Evolutionary conservation across 2,329 filamentous ascomycete species (phyloP).

Genomic region (Sporothrix euskadiensis): DNA sequence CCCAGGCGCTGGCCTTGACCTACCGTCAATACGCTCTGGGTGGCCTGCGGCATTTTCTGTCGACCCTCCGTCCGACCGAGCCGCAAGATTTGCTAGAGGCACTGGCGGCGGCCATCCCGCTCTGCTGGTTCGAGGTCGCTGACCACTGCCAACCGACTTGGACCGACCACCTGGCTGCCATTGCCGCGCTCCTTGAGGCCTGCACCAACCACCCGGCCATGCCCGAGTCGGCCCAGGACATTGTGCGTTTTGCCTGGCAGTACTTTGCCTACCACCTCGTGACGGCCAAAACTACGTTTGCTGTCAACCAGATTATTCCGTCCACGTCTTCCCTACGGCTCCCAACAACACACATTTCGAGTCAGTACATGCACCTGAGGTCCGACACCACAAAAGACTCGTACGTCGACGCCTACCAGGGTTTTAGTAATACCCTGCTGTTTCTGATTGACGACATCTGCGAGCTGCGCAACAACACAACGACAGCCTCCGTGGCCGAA

Average conservation of each 20-base stretch:
- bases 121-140: conserved; percentile 23
- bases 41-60: conserved; percentile 18
- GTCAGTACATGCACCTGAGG: background rate
- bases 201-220: background rate
- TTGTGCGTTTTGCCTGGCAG: conserved; percentile 18
- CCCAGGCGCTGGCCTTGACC: conserved; percentile 3
- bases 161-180: conserved; percentile 20
- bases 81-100: conserved; percentile 15
- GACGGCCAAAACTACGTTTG: conserved; percentile 24
- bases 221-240: background rate
- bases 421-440: conserved; percentile 19
- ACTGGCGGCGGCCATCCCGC: background rate
- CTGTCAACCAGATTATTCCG: background rate
- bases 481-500: background rate
- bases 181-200: conserved; percentile 16
- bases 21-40: conserved; percentile 16
- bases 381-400: background rate
- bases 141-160: conserved; percentile 23
- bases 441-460: conserved; percentile 26
- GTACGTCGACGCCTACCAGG: conserved; percentile 19
- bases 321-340: background rate
- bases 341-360: background rate
- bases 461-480: conserved; percentile 10
- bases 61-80: background rate
- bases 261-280: conserved; percentile 26